Evolutionary conservation across 805 yeast genomes (phyloP), one percentile per base, ranked within the genome.

Genomic region (Monosporozyma siamensis): DNA sequence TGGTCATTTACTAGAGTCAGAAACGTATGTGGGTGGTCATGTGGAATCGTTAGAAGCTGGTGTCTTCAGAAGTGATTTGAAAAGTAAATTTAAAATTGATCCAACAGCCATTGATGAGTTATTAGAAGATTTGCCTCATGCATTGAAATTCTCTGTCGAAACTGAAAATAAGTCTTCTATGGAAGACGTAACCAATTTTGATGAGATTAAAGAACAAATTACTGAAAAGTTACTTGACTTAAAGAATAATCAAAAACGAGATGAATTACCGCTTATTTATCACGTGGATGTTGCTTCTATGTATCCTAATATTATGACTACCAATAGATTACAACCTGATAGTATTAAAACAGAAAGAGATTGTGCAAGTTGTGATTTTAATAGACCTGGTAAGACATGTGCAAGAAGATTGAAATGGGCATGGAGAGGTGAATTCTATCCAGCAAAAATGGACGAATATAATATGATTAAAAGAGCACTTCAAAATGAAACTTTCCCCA

Each of bases 241-340:
- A 40, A 78, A 75, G 47, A 59, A 68, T 1, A 71, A 71, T 30
- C 89, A 90, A 1, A 69, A 69, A 29, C 70, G 97, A 51, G 59
- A 61, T 10, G 97, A 92, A 54, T 67, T 68, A 9, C 99, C 99
- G 0, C 68, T 85, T 38, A 92, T 92, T 48, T 92, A 94, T 55
- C 99, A 92, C 58, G 95, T 94, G 29, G 99, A 92, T 68, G 99
- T 92, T 40, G 97, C 99, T 1, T 92, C 98, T 1, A 92, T 92
- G 99, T 92, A 92, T 58, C 99, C 99, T 5, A 92, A 92, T 58
- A 92, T 92, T 59, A 92, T 92, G 97, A 87, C 95, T 6, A 84
- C 97, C 0, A 92, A 92, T 64, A 77, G 99, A 58, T 70, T 92
- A 41, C 99, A 92, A 61, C 99, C 99, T 0, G 99, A 92, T 64